phyloP scores from a whole-genome alignment of 1,284 basidiomycete genomes.

The Pyrrhoderma lamaoense region DNA sequence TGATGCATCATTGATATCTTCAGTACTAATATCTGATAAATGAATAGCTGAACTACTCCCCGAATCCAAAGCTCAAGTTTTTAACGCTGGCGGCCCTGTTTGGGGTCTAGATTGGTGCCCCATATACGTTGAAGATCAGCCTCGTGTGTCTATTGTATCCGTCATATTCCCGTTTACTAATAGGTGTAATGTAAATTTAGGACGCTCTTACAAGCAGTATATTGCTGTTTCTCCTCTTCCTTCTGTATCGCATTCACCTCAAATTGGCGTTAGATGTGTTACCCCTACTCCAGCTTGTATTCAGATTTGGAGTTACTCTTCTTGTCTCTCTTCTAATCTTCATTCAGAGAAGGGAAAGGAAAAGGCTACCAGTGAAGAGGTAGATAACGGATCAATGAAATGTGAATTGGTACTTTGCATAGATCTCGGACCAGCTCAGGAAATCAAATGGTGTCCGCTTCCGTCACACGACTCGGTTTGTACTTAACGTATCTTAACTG shows the following conservation, averaged over 20 bases:
- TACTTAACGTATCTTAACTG: not conserved
- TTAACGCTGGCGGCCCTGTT: slow-evolving; percentile 79
- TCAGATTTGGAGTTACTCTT: slow-evolving; percentile 56
- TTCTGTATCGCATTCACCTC: slow-evolving; percentile 48
- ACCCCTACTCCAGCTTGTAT: slow-evolving; percentile 54
- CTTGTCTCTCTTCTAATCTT: slow-evolving; percentile 11
- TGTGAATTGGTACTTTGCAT: slow-evolving; percentile 76
- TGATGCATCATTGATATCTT: slow-evolving; percentile 21
- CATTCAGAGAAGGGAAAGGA: slow-evolving; percentile 16
- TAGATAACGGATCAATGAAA: slow-evolving; percentile 36
- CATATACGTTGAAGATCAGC: slow-evolving; percentile 52
- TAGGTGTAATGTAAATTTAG: too few relatives aligned
- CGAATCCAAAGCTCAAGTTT: slow-evolving; percentile 52
- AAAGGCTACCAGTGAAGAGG: slow-evolving; percentile 21
- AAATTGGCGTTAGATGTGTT: slow-evolving; percentile 46
- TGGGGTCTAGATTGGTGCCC: slow-evolving; percentile 92
- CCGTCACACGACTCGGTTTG: slow-evolving; percentile 60
- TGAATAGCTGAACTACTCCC: slow-evolving; percentile 34
- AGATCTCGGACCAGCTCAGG: slow-evolving; percentile 65
- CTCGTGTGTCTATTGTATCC: slow-evolving; percentile 33
- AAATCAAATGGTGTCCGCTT: slow-evolving; percentile 85
- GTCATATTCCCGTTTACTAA: not conserved
- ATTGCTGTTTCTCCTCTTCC: slow-evolving; percentile 78
- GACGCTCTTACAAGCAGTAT: slow-evolving; percentile 56
- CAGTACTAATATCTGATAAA: not conserved